These are phyloP conservation scores for Tetradesmus obliquus DNA, from an alignment of 139 green algal genomes.

Conservation along the genomic window DNA sequence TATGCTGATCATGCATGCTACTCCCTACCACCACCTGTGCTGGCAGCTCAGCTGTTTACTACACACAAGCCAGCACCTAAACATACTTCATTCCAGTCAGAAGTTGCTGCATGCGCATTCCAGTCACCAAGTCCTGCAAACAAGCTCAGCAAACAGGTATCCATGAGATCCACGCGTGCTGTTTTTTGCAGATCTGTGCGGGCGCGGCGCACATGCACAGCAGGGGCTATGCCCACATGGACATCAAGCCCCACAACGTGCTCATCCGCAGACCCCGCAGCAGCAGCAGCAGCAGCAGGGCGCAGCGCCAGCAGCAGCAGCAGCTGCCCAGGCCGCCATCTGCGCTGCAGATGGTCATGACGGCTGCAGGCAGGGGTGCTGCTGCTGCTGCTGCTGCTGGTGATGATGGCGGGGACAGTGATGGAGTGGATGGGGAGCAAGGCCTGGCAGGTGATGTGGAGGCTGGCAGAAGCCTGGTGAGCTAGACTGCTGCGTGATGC, in stretches of 20 bases:
- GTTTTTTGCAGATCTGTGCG: constrained; percentile 63
- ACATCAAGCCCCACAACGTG: constrained; percentile 94
- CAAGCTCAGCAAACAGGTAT: too few relatives aligned
- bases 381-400: neutral
- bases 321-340: neutral
- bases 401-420: neutral
- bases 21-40: too few relatives aligned
- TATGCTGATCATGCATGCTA: too few relatives aligned
- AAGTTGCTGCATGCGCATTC: too few relatives aligned
- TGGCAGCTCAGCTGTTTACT: too few relatives aligned
- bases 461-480: constrained; percentile 27
- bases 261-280: constrained; percentile 61
- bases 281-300: constrained; percentile 20
- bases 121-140: too few relatives aligned
- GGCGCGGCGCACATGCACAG: constrained; percentile 79
- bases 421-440: neutral
- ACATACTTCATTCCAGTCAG: too few relatives aligned
- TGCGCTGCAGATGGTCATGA: too few relatives aligned
- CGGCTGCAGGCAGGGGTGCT: neutral
- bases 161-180: too few relatives aligned
- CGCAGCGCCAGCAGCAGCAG: neutral
- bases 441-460: neutral
- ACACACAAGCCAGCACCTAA: too few relatives aligned
- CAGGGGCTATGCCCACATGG: constrained; percentile 75
- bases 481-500: neutral